phyloP scores from a whole-genome alignment of 1,284 basidiomycete genomes.

The Puccinia hordei region DNA sequence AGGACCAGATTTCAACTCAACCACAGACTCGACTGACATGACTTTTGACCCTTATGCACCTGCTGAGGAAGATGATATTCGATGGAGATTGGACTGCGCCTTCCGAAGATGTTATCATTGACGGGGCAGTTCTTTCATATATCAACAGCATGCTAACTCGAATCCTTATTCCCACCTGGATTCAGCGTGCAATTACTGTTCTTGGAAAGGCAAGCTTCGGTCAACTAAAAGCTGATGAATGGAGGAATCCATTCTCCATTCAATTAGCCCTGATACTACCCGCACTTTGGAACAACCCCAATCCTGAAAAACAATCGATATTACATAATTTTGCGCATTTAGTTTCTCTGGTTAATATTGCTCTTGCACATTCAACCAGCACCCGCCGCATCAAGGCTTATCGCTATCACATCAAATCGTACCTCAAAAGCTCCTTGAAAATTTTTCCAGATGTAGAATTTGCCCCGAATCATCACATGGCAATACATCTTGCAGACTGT shows the following conservation, averaged over 20 bases:
- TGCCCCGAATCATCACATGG: slow-evolving; percentile 45
- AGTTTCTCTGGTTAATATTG: slow-evolving; percentile 6
- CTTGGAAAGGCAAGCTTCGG: slow-evolving; percentile 45
- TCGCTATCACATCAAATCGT: background rate
- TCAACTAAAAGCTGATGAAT: slow-evolving; percentile 52
- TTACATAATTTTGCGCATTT: background rate
- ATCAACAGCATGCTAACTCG: slow-evolving; percentile 2
- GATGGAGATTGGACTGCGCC: background rate
- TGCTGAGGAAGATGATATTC: no score
- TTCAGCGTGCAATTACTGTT: slow-evolving; percentile 15
- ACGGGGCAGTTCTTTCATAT: background rate
- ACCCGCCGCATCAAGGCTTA: background rate
- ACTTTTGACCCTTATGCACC: no score
- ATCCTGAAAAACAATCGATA: background rate
- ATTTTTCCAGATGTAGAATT: background rate
- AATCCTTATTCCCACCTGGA: slow-evolving; percentile 16
- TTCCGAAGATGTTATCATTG: background rate
- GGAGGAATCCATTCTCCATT: slow-evolving; percentile 34
- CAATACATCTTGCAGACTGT: slow-evolving; percentile 31
- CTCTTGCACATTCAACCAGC: background rate
- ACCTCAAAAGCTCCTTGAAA: background rate
- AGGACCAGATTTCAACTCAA: no score
- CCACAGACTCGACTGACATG: background rate
- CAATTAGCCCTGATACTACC: slow-evolving; percentile 37
- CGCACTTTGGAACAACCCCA: background rate